Base-by-base conservation (phyloP, 2,329 filamentous ascomycete genomes). In the Bipolaris oryzae region DNA sequence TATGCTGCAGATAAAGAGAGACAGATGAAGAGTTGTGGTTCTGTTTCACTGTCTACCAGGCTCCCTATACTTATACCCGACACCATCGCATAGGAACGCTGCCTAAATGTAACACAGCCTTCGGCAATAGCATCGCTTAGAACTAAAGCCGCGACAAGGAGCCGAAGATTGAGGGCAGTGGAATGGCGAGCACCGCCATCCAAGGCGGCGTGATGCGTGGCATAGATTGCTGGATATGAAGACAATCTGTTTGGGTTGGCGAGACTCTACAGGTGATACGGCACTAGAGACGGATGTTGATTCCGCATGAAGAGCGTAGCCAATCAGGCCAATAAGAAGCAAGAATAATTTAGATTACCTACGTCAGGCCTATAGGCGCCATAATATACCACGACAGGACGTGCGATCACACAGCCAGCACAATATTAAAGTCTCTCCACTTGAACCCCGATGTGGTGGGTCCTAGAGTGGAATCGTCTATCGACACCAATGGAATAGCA, bases 141-240 rank as follows among this genome's bases (percentile, higher is more conserved):
- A n/a, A 18, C 46, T 16, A 31, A 33, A 20, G 9, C 7, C 47
- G 45, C 33, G 13, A 18, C 34, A 11, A 39, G 45, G 21, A 43
- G 28, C 46, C 37, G 31, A 43, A 49, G 10, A 16, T 18, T 41
- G 44, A 41, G 38, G 16, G 5, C 38, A 20, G 20, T 23, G 39
- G 28, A 16, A 15, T 18, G 23, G 23, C 35, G 23, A 39, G 13
- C 39, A 39, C 50, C 7, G 33, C 10, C 37, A 15, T 25, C 25
- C 33, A 44, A 20, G 35, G 13, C 20, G n/a, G 35, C 34, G 41
- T 38, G 47, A 28, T 20, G 53, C 37, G 34, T 45, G 25, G 41
- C 9, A 57, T 57, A 57, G 7, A 53, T 57, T 57, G 33, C 43
- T 37, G 11, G 25, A 53, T 50, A 57, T 57, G 43, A 44, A 33